Conservation (phyloP, 345 rosid species). For the Salix arbutifolia region DNA sequence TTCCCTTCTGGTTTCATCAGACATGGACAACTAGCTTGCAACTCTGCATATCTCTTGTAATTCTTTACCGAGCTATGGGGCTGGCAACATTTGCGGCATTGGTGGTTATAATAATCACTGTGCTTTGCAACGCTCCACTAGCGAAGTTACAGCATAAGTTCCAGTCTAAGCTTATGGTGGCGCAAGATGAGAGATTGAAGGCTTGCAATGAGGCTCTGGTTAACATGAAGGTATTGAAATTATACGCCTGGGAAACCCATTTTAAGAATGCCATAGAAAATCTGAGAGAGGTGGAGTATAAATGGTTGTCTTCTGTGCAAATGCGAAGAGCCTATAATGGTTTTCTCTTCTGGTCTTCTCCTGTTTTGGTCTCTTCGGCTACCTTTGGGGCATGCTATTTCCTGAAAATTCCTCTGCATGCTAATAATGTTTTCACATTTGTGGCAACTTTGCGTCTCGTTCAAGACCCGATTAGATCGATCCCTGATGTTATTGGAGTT, state of each 20-base stretch:
- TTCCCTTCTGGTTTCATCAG: slow-evolving; percentile 94
- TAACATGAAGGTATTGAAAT: slow-evolving; percentile 88
- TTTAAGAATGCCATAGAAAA: slow-evolving; percentile 76
- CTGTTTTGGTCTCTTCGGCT: slow-evolving; percentile 82
- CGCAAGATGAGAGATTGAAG: slow-evolving; percentile 77
- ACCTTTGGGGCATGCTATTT: slow-evolving; percentile 84
- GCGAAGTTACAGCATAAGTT: slow-evolving; percentile 87
- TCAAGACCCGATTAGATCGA: slow-evolving; percentile 74
- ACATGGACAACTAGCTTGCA: slow-evolving; percentile 89
- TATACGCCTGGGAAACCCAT: slow-evolving; percentile 91
- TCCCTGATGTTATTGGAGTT: slow-evolving; percentile 84
- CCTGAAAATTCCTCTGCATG: slow-evolving; percentile 66
- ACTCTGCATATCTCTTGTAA: slow-evolving; percentile 64
- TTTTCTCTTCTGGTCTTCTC: slow-evolving; percentile 85
- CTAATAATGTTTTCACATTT: slow-evolving; percentile 86
- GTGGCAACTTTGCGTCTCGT: slow-evolving; percentile 86
- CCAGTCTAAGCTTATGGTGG: slow-evolving; percentile 69
- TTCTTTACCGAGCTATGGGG: slow-evolving; percentile 79
- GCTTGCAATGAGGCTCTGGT: slow-evolving; percentile 79
- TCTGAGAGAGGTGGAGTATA: slow-evolving; percentile 54
- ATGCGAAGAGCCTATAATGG: slow-evolving; percentile 58
- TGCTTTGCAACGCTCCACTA: slow-evolving; percentile 79
- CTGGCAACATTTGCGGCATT: slow-evolving; percentile 80
- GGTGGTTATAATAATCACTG: slow-evolving; percentile 64
- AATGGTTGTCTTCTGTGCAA: slow-evolving; percentile 80